These are phyloP conservation scores for Torulaspora globosa DNA, from an alignment of 1,139 yeast species.

Conservation along the genomic window DNA sequence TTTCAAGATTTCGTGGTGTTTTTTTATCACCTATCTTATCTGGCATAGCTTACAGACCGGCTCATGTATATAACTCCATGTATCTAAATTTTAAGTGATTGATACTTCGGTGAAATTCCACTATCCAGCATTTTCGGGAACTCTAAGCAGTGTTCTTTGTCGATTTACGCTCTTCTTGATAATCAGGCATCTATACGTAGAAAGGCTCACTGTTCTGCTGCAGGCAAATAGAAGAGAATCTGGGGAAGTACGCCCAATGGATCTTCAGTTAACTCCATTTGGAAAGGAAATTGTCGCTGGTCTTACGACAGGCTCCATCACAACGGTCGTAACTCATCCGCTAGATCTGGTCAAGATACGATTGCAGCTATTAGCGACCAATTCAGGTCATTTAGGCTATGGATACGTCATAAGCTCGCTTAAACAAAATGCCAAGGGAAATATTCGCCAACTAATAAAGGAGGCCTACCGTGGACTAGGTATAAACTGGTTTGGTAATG, in stretches of 20 bases:
- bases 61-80: slow-evolving; percentile 17
- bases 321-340: slow-evolving; percentile 84
- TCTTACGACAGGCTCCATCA: slow-evolving; percentile 71
- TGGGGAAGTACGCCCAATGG: slow-evolving; percentile 4
- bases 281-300: slow-evolving; percentile 67
- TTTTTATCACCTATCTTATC: not conserved
- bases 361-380: slow-evolving; percentile 48
- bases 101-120: too few species aligned
- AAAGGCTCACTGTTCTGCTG: not conserved
- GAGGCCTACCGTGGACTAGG: slow-evolving; percentile 71
- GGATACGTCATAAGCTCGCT: slow-evolving; percentile 17
- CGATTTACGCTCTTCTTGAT: not conserved
- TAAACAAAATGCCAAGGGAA: slow-evolving; percentile 9
- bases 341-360: slow-evolving; percentile 79
- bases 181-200: not conserved
- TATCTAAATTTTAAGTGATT: slow-evolving; percentile 8
- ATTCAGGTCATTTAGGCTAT: slow-evolving; percentile 20
- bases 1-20: not conserved
- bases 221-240: not conserved
- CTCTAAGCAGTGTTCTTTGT: too few species aligned
- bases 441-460: slow-evolving; percentile 19
- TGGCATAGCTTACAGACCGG: slow-evolving; percentile 3
- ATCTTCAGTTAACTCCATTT: slow-evolving; percentile 25
- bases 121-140: too few species aligned
- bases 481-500: slow-evolving; percentile 78